Evolutionary conservation across 83 land plant genomes (phyloP), one percentile per base, ranked within the genome.

Genomic region (Thuja plicata): DNA sequence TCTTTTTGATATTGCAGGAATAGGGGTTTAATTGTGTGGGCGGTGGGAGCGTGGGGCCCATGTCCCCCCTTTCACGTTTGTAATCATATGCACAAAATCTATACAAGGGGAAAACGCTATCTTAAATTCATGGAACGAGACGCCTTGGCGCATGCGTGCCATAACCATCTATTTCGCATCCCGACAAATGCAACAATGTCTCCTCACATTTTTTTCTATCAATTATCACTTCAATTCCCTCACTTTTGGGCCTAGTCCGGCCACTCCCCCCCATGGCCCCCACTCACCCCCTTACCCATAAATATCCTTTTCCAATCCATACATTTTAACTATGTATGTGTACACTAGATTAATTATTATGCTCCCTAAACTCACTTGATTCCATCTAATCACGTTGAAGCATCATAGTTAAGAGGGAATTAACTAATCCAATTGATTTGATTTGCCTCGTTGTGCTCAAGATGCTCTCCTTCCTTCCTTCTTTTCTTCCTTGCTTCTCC

Each of bases 71-170:
- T 76, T 76, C 79, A 34, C 30, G 79, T 34, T 76, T 76, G 79
- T 76, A 76, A 76, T 76, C 38, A 76, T 76, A 35, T 11, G 79
- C 79, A 76, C 17, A 35, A 54, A 34, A 35, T 35, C 35, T 35
- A 76, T 8, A 32, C 16, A 34, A 74, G 12, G 8, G 54, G 45
- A 43, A 50, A 50, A 50, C 54, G 54, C 74, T n/a, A 70, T 54
- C 57, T 9, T 34, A 15, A 76, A 76, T 30, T 74, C 78, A n/a
- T n/a, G 78, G 78, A 74, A 74, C 35, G 1, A 11, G 79, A 34
- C 79, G 79, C 79, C 38, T 76, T 34, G 35, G 79, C 79, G 79
- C 79, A 76, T 76, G 79, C 79, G 79, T 35, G 79, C 79, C 79
- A 35, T 70, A n/a, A 76, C 15, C 10, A 76, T 76, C 38, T 76